Base-by-base conservation (phyloP, 148 eudicot species). In the Bassia scoparia region DNA sequence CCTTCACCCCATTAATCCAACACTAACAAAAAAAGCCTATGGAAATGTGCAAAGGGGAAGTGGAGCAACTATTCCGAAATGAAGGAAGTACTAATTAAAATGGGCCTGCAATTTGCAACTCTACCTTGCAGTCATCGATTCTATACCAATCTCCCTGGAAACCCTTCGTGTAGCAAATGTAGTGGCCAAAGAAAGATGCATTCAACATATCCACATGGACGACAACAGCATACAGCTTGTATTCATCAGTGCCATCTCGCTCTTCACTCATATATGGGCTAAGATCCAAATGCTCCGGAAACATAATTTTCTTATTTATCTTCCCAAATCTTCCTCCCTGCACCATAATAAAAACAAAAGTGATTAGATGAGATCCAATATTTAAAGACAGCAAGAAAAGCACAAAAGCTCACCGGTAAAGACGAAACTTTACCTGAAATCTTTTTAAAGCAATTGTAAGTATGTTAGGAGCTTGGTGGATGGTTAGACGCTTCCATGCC, bases 311-410 rank as follows among this genome's bases (percentile, higher is more conserved):
- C 82, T 91, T 94, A 74, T 94, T 94, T 34, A 94, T 89, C 80
- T 94, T 94, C 43, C 98, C 98, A 85, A 94, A 94, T 69, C 94
- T 86, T 68, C 98, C 98, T 81, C 93, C 86, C 98, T 94, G 89
- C 77, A 73, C 73, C 76, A n/a, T n/a, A n/a, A n/a, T n/a, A 31
- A 67, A 67, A 59, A 50, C 49, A 61, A 33, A 61, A 69, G 38
- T 33, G 69, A 33, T 74, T 26, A 48, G 56, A 14, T 41, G 46
- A 52, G 18, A 46, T 26, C 3, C 10, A 43, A 68, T 18, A 26
- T 29, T 67, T 18, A 37, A 33, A 54, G 27, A 68, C 56, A 53
- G 63, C 4, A 41, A 24, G 65, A 18, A n/a, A 62, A 29, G 29
- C 9, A 68, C 21, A 67, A 20, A 60, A 41, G 6, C 43, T 35